phyloP scores from a whole-genome alignment of 495 filamentous ascomycete genomes.

The Chaetomium fimeti region DNA sequence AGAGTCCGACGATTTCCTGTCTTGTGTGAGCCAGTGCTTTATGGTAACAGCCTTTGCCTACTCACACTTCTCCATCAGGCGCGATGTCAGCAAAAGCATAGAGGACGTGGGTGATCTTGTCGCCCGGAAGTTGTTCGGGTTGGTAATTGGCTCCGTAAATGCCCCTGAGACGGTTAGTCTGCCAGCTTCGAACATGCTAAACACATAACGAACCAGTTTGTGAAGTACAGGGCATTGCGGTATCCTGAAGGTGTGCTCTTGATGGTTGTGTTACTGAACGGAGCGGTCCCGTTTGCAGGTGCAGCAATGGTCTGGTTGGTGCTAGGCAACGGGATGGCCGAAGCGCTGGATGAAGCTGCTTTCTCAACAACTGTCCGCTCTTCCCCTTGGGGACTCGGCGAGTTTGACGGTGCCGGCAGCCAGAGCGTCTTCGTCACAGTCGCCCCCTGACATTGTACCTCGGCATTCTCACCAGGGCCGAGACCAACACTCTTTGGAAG shows the following conservation, averaged over 20 bases:
- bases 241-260: slow-evolving; percentile 13
- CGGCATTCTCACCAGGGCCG: not conserved
- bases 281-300: not conserved
- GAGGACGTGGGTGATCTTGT: slow-evolving; percentile 77
- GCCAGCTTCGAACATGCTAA: slow-evolving; percentile 29
- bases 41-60: not conserved
- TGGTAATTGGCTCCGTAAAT: slow-evolving; percentile 76
- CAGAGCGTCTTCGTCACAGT: slow-evolving; percentile 18
- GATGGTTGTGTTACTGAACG: slow-evolving; percentile 11
- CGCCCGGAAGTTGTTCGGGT: slow-evolving; percentile 73
- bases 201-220: slow-evolving; percentile 42
- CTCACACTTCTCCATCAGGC: slow-evolving; percentile 77
- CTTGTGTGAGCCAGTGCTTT: not conserved
- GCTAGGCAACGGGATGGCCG: not conserved
- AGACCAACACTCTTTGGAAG: not conserved
- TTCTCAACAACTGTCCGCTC: not conserved
- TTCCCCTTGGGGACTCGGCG: not conserved
- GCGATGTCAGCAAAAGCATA: slow-evolving; percentile 86
- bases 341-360: not conserved
- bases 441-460: not conserved
- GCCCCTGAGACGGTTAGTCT: slow-evolving; percentile 48
- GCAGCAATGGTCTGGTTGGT: not conserved
- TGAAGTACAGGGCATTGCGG: slow-evolving; percentile 48
- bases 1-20: slow-evolving; percentile 51
- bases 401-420: not conserved